A percentile compares a stretch with the other conserved stretches of the same genome.
Evolutionary conservation across 2,329 filamentous ascomycete genomes (phyloP).

Genomic region (Xylaria sp.): DNA sequence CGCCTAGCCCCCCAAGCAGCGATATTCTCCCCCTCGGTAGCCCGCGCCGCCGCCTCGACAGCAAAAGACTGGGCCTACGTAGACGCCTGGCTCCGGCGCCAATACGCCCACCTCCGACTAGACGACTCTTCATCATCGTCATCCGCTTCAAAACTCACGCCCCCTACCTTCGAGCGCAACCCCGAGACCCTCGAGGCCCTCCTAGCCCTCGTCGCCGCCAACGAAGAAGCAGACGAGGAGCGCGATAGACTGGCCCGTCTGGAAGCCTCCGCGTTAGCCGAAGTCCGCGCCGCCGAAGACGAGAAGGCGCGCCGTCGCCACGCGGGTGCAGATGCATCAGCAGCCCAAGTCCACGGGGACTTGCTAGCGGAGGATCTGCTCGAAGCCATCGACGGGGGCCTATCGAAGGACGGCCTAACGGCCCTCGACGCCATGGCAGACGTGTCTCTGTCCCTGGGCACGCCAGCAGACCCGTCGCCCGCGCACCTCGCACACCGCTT

Average conservation of each 20-base stretch:
- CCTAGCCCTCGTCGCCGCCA: slow-evolving; percentile 77
- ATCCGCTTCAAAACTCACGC: slow-evolving; percentile 49
- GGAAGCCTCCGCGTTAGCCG: slow-evolving; percentile 68
- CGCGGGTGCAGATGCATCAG: background rate
- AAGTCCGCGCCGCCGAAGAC: slow-evolving; percentile 57
- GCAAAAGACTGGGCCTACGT: slow-evolving; percentile 93
- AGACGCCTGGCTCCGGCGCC: slow-evolving; percentile 81
- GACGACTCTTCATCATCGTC: background rate
- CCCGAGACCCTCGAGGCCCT: slow-evolving; percentile 82
- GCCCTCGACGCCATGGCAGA: slow-evolving; percentile 69
- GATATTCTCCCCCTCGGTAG: slow-evolving; percentile 75
- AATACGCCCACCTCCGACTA: slow-evolving; percentile 54
- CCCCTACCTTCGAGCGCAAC: slow-evolving; percentile 87
- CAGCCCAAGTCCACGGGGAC: slow-evolving; percentile 36
- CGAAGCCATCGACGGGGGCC: slow-evolving; percentile 62
- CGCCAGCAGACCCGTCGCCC: slow-evolving; percentile 52
- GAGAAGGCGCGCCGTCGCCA: slow-evolving; percentile 27
- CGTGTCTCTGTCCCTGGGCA: slow-evolving; percentile 62
- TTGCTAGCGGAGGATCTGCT: slow-evolving; percentile 58
- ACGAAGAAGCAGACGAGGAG: slow-evolving; percentile 82
- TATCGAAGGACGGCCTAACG: slow-evolving; percentile 65
- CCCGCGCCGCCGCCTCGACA: slow-evolving; percentile 80
- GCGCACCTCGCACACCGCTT: slow-evolving; percentile 61
- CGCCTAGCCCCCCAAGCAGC: slow-evolving; percentile 55
- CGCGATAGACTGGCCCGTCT: slow-evolving; percentile 66